These are phyloP conservation scores for Fusarium stilboides DNA, from an alignment of 2,329 filamentous ascomycete genomes.

Conservation along the genomic window DNA sequence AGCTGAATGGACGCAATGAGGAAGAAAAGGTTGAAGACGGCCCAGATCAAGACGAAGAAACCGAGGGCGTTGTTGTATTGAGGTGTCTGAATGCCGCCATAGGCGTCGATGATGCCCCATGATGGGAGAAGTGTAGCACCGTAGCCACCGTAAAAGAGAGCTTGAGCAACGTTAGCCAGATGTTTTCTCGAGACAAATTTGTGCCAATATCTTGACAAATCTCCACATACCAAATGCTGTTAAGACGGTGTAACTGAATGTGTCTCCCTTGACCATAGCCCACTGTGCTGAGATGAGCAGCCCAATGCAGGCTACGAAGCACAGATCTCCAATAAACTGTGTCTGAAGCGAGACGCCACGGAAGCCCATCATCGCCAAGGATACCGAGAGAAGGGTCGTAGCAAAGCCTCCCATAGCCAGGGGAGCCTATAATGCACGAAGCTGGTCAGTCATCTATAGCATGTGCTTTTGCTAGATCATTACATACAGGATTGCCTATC, in stretches of 20 bases:
- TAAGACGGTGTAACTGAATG: constrained; percentile 49
- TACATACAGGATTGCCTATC: constrained; percentile 28
- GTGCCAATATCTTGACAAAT: neutral
- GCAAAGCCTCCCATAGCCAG: constrained; percentile 51
- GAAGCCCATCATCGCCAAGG: constrained; percentile 49
- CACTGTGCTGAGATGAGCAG: constrained; percentile 50
- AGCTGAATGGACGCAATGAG: constrained; percentile 43
- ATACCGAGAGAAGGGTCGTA: constrained; percentile 46
- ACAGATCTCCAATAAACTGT: constrained; percentile 49
- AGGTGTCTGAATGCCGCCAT: constrained; percentile 34
- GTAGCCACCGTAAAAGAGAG: constrained; percentile 49
- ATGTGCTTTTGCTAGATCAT: neutral
- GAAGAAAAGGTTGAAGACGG: constrained; percentile 50
- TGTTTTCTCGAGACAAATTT: neutral
- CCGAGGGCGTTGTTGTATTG: constrained; percentile 49
- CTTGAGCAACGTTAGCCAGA: constrained; percentile 22
- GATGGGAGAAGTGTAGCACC: constrained; percentile 44
- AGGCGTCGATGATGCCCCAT: constrained; percentile 44
- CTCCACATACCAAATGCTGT: constrained; percentile 45
- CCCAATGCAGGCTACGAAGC: constrained; percentile 48
- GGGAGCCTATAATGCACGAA: constrained; percentile 15
- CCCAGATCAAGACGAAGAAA: constrained; percentile 50
- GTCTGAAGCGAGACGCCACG: constrained; percentile 46
- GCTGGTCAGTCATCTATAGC: constrained; percentile 1
- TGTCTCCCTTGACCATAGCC: constrained; percentile 47